Evolutionary conservation across 2,329 filamentous ascomycete species (phyloP).

Genomic region (Calonectria honghensis): DNA sequence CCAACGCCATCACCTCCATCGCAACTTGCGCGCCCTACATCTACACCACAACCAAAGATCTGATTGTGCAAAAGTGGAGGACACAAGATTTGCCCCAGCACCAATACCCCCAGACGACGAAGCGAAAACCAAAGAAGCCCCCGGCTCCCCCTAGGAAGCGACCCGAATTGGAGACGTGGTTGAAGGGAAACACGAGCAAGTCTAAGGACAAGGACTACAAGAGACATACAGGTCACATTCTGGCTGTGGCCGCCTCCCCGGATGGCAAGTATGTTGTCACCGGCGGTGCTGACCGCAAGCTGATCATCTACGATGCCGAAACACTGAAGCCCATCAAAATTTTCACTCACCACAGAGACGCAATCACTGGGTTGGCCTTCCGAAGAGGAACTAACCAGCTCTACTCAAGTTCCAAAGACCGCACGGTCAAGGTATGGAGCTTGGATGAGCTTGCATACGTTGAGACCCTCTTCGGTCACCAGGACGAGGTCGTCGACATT

Average conservation of each 20-base stretch:
- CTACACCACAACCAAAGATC: constrained; percentile 93
- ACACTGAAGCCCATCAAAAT: constrained; percentile 86
- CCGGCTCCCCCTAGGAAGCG: constrained; percentile 75
- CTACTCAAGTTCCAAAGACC: constrained; percentile 92
- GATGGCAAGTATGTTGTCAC: constrained; percentile 95
- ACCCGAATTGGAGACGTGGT: constrained; percentile 78
- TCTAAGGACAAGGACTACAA: constrained; percentile 79
- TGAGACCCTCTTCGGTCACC: constrained; percentile 96
- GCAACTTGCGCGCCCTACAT: constrained; percentile 86
- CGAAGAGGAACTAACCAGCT: constrained; percentile 92
- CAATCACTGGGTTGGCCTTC: constrained; percentile 90
- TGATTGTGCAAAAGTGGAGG: constrained; percentile 91
- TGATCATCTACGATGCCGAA: constrained; percentile 92
- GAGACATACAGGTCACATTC: constrained; percentile 87
- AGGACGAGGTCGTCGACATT: constrained; percentile 91
- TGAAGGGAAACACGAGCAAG: constrained; percentile 77
- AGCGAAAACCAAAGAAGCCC: constrained; percentile 75
- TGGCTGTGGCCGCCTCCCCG: constrained; percentile 89
- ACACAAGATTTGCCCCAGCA: constrained; percentile 79
- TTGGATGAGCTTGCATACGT: constrained; percentile 94
- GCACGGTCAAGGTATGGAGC: constrained; percentile 97
- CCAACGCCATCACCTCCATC: constrained; percentile 85
- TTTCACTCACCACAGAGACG: constrained; percentile 93
- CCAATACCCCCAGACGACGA: constrained; percentile 76
- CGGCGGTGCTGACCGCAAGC: constrained; percentile 87